Evolutionary conservation across 2,329 filamentous ascomycete species (phyloP), one percentile per base, ranked within the genome.

Genomic region (Penicillium psychrosexuale): DNA sequence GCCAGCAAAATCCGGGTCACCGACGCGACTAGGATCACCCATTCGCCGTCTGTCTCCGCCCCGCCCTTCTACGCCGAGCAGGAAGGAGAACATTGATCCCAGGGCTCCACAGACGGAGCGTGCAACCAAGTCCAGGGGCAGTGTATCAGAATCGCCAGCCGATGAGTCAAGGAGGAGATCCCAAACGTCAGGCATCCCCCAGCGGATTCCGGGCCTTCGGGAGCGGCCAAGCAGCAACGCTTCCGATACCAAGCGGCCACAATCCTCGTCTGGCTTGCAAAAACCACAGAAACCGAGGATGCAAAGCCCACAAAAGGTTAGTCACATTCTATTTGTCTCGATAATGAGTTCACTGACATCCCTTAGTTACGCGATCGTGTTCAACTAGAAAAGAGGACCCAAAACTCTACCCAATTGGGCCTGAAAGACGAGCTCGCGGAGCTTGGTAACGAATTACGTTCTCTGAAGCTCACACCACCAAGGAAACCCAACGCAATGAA

Each of bases 361-460:
- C 9, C 11, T 27, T 60, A 77, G 72, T 76, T 86, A 40, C 88
- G 92, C 17, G 92, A 97, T 75, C 87, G 93, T 33, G 80, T 97
- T 0, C 88, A 93, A 65, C 86, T 84, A 45, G 91, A 96, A 70
- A 91, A 91, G 72, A 85, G 83, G 52, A 83, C 86, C 0, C 84
- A 92, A 15, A 84, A 85, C 5, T 84, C 86, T 8, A 85, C 87
- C 0, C 89, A 92, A 58, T 80, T 82, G 3, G 82, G 82, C 3
- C 74, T 97, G 13, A 84, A 88, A 69, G 83, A 84, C 5, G 92
- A 97, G 69, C 78, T 97, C 8, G 84, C 84, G 47, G 87, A 88
- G 60, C 93, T 97, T 64, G 84, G 89, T 1, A 85, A 90, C 55
- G 91, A 97, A 70, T 84, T 96, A 76, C 85, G 85, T 39, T 69